Base-by-base conservation (phyloP, 148 eudicot species). In the Silene conica region DNA sequence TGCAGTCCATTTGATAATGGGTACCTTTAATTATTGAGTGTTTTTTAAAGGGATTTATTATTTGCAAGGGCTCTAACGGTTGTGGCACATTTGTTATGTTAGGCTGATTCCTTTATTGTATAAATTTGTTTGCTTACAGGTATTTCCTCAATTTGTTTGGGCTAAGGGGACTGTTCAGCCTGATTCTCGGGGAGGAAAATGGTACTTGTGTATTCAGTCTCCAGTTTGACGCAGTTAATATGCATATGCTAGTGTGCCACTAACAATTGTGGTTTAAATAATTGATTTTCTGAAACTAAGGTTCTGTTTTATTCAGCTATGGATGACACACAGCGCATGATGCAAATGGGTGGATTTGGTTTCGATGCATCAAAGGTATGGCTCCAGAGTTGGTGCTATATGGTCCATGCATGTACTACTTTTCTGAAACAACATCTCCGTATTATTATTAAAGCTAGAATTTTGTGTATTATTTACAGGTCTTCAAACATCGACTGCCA, bases 321-420 rank as follows among this genome's bases (percentile, higher is more conserved):
- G 81, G 98, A 94, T 83, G 98, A 91, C 78, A 91, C 98, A n/a
- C 98, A 94, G 66, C 88, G 86, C 25, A 94, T 94, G 98, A 94
- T 94, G 98, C 98, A 91, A 83, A 94, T 94, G 98, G 82, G 99
- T 76, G 97, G 99, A 73, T 92, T 95, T 83, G 99, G 99, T 54
- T 78, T 87, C 38, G 99, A 95, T 76, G 82, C 99, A 34, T 68
- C 90, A 67, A 92, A 86, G 96, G 99, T 80, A 80, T 59, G 45
- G 15, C 31, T 43, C 48, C 54, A 25, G 48, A 2, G 8, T 23
- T 63, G 4, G 3, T 54, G 16, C 15, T 34, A 66, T 43, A 5
- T 31, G 66, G 72, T 67, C 55, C 22, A 43, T 43, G 62, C 50
- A 45, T 65, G 22, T 38, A 43, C 20, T 7, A 31, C 16, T 26